phyloP scores from a whole-genome alignment of 805 yeast species.

The Yamadazyma kitorensis region DNA sequence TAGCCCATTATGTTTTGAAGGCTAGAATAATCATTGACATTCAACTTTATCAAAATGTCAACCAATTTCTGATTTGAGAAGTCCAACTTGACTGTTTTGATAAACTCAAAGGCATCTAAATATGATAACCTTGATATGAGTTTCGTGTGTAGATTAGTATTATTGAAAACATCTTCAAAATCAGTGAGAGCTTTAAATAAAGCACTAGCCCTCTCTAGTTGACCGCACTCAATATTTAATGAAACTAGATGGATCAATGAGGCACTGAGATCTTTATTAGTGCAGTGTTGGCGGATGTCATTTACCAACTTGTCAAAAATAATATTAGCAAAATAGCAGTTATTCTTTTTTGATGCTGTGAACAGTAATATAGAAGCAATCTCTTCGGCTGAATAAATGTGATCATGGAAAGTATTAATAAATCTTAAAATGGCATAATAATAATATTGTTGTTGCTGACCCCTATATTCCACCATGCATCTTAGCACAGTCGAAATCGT shows the following conservation, averaged over 20 bases:
- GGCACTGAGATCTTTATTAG: too few relatives aligned
- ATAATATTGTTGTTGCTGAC: conserved; percentile 9
- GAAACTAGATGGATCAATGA: neutral
- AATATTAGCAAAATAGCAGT: conserved; percentile 10
- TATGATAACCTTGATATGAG: neutral
- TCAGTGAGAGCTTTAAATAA: neutral
- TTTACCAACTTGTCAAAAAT: conserved; percentile 1
- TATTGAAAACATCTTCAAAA: neutral
- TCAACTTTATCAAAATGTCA: neutral
- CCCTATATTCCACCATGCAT: conserved; percentile 12
- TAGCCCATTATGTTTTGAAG: neutral
- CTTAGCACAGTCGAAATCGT: conserved; percentile 9
- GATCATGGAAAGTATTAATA: conserved; percentile 3
- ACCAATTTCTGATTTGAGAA: neutral
- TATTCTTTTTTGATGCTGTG: neutral
- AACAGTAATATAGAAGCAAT: conserved; percentile 2
- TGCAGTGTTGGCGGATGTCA: too few relatives aligned
- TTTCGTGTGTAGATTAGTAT: neutral
- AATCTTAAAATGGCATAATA: conserved; percentile 13
- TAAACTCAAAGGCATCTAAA: too few relatives aligned
- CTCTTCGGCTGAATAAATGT: conserved; percentile 3
- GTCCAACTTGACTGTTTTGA: too few relatives aligned
- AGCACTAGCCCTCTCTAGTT: conserved; percentile 1
- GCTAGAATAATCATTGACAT: neutral
- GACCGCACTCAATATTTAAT: conserved; percentile 1